Base-by-base conservation (phyloP, 1,139 yeast species). In the Pichia kudriavzevii region DNA sequence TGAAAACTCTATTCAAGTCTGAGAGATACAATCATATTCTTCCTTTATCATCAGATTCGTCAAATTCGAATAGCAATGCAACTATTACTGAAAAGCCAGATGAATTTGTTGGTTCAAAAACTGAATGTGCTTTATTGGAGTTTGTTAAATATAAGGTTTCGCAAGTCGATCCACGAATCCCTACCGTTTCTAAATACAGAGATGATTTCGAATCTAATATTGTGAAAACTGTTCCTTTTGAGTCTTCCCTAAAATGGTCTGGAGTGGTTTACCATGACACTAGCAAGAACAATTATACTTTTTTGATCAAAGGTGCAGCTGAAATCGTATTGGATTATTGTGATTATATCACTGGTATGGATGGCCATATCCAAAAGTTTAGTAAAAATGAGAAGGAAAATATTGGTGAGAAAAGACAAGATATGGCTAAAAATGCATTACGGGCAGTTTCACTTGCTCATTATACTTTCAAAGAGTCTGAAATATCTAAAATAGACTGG, bases 171-270 rank as follows among this genome's bases (percentile, higher is more conserved):
- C 62, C 65, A 2, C 12, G 31, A 8, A 45, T 58, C 13, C 45
- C 44, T 17, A 43, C 64, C 9, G 63, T 78, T 34, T 67, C 69
- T 14, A 45, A 51, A 12, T 58, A 58, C 24, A 63, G 78, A 46
- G 65, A 60, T 21, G 47, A 52, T 0, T 51, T 58, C 22, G 49
- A 62, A 22, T 48, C 54, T 7, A 55, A 64, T 12, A 59, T 81
- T 25, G 81, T 69, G 5, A 94, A 85, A 58, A 63, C 75, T 7
- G 75, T 88, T 39, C 96, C 98, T 0, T 91, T 91, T 56, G 97
- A 91, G 63, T 83, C 95, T 45, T 71, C 85, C 5, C 72, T 94
- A 52, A 91, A 91, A 64, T 91, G 94, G 87, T 84, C 94, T 52
- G 95, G 94, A 35, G 61, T 87, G 12, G 79, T 87, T 4, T 67